Evolutionary conservation across 148 eudicot species (phyloP).

Genomic region (Chenopodium quinoa): DNA sequence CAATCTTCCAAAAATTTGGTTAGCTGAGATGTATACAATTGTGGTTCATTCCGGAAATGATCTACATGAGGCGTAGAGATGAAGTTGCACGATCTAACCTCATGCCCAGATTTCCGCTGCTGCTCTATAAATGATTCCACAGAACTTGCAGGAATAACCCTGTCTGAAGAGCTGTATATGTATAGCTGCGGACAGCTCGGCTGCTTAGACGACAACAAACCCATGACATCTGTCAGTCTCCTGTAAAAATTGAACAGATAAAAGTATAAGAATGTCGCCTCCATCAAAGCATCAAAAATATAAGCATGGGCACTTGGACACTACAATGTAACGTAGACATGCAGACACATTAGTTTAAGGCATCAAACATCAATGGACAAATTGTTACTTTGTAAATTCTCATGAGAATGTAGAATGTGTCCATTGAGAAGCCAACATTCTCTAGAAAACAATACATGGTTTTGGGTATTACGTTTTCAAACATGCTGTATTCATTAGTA

Average conservation of each 20-base stretch:
- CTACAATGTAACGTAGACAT: not conserved
- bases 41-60: constrained; percentile 88
- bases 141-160: constrained; percentile 73
- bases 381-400: too few relatives aligned
- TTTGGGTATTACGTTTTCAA: not conserved
- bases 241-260: constrained; percentile 34
- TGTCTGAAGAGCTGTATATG: constrained; percentile 90
- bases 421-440: not conserved
- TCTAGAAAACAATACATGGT: not conserved
- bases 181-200: constrained; percentile 93
- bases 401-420: too few relatives aligned
- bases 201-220: constrained; percentile 60
- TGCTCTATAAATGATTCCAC: constrained; percentile 83
- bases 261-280: constrained; percentile 5
- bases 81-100: constrained; percentile 89
- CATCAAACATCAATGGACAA: not conserved
- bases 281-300: not conserved
- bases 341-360: not conserved
- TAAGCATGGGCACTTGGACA: not conserved
- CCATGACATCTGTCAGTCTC: constrained; percentile 83
- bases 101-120: constrained; percentile 69
- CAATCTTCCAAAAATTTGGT: constrained; percentile 78
- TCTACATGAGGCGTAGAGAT: constrained; percentile 93
- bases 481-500: not conserved
- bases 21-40: constrained; percentile 79